Base-by-base conservation (phyloP, 495 filamentous ascomycete genomes). In the Xylaria acuta region DNA sequence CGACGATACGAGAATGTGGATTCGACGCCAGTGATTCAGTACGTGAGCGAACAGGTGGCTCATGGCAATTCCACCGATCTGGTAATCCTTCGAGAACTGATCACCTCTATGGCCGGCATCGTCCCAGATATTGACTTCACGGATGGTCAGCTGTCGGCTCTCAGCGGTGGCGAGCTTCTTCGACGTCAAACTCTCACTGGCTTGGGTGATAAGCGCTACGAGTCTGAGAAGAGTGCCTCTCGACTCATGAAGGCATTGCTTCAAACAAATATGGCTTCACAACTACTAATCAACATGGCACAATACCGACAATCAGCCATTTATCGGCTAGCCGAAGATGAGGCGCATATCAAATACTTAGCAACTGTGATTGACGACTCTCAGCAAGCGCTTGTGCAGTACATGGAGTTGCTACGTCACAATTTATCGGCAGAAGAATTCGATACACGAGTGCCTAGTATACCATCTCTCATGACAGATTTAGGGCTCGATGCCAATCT, bases 91-190 rank as follows among this genome's bases (percentile, higher is more conserved):
- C 91, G 96, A 78, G 92, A 98, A 74, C 83, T 98, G 49, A 92
- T 97, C 59, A 90, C 87, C 40, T 93, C 92, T 5, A 98, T 98
- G 97, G 92, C 92, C 18, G 97, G 97, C 43, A 93, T 99, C 47
- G 90, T 94, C 30, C 90, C 94, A 0, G 92, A 94, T 74, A 85
- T 90, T 47, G 92, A 93, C 77, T 93, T 97, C 72, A 98, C 92
- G 45, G 96, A 99, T 67, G 82, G 88, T 16, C 95, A 98, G 78
- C 86, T 97, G 5, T 86, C 90, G 63, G 93, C 92, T 18, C 92
- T 99, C 88, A 92, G 93, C 18, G 94, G 94, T 64, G 95, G 96
- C 11, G 90, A 93, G 47, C 74, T 91, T 49, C 86, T 99, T 2
- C 91, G 93, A 69, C 85, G 90, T 8, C 92, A 94, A 74, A 97